Percentiles rank a stretch among this genome's conserved stretches.
Conservation (phyloP, 2,329 filamentous ascomycete species). For the Sporothrix pseudoabietina region DNA sequence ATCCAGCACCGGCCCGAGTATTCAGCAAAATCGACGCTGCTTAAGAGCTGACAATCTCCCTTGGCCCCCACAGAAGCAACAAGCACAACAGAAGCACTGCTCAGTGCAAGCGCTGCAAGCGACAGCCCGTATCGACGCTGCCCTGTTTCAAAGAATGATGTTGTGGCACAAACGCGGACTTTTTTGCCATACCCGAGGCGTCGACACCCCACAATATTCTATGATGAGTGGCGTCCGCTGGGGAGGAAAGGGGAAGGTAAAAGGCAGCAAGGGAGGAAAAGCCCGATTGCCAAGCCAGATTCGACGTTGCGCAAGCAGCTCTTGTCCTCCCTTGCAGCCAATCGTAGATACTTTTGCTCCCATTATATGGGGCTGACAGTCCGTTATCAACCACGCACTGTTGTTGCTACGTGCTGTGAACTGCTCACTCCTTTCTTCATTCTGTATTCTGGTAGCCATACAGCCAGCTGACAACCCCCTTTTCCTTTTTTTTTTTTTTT, state of each 20-base stretch:
- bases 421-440: no score
- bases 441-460: no score
- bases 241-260: neutral
- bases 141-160: neutral
- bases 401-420: no score
- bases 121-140: neutral
- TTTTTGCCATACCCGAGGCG: neutral
- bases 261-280: neutral
- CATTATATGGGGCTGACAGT: neutral
- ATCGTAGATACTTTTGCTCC: neutral
- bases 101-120: neutral
- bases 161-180: slow-evolving; percentile 9
- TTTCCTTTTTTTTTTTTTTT: no score
- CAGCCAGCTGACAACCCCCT: no score
- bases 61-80: neutral
- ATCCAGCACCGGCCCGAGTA: no score
- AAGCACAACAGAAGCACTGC: neutral
- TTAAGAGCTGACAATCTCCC: neutral
- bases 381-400: no score
- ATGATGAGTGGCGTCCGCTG: neutral
- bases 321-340: neutral
- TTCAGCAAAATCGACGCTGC: neutral
- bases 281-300: neutral
- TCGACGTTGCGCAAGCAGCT: neutral
- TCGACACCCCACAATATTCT: neutral